A percentile compares a stretch with the other conserved stretches of the same genome.
phyloP scores from a whole-genome alignment of 345 rosid genomes.

The Carallia brachiata region DNA sequence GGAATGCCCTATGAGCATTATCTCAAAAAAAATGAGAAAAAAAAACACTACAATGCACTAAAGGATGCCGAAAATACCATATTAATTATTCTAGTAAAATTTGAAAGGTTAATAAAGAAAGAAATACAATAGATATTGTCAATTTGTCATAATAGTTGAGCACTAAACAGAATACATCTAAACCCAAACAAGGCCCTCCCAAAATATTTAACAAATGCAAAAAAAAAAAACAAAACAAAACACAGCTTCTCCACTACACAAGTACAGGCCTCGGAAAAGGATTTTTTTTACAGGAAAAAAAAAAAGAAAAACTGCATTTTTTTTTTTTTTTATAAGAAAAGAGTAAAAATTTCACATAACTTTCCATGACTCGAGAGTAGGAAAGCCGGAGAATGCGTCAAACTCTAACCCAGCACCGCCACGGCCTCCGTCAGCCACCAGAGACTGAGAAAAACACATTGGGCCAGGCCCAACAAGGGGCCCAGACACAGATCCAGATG shows the following conservation, averaged over 20 bases:
- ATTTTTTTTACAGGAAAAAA: not conserved
- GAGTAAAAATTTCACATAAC: slow-evolving; percentile 8
- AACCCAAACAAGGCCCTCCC: not conserved
- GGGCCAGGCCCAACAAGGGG: slow-evolving; percentile 13
- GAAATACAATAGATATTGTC: not conserved
- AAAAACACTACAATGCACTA: too few species aligned
- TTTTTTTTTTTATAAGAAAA: not conserved
- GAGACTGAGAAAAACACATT: slow-evolving; percentile 3
- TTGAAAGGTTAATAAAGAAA: too few species aligned
- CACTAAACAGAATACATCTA: not conserved
- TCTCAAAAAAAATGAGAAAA: too few species aligned
- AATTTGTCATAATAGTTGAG: not conserved
- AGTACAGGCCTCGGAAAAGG: slow-evolving; percentile 6
- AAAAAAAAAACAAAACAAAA: too few species aligned
- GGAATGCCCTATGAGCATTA: too few species aligned
- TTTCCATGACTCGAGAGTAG: slow-evolving; percentile 89
- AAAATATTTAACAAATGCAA: slow-evolving; percentile 4
- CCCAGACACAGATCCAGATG: slow-evolving; percentile 6
- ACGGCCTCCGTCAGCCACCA: slow-evolving; percentile 3
- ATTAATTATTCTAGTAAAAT: too few species aligned
- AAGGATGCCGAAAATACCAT: too few species aligned
- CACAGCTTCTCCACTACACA: not conserved
- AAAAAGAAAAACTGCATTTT: not conserved
- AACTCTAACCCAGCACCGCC: slow-evolving; percentile 26
- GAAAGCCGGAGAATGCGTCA: slow-evolving; percentile 45